Evolutionary conservation across 2,329 filamentous ascomycete genomes (phyloP).

Genomic region (Cercospora nicotianae): DNA sequence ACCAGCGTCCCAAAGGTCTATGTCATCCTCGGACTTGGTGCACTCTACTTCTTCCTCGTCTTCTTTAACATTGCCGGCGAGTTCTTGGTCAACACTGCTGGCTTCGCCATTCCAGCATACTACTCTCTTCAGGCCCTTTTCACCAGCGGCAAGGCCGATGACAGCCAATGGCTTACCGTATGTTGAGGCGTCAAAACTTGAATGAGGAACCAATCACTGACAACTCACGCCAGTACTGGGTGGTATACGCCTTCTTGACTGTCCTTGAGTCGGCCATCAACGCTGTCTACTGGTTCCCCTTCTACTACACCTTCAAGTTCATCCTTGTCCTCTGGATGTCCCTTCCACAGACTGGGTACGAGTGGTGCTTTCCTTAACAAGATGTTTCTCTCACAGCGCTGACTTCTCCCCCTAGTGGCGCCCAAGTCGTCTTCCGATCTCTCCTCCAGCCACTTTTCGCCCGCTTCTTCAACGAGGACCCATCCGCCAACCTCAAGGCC

Average conservation of each 20-base stretch:
- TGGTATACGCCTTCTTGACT: slow-evolving; percentile 79
- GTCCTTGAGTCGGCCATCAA: slow-evolving; percentile 79
- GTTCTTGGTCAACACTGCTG: slow-evolving; percentile 82
- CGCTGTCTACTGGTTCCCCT: slow-evolving; percentile 91
- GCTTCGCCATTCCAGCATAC: slow-evolving; percentile 79
- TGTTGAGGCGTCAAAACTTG: background rate
- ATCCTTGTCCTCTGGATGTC: slow-evolving; percentile 96
- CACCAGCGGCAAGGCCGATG: slow-evolving; percentile 68
- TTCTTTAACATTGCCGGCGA: slow-evolving; percentile 90
- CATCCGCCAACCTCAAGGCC: slow-evolving; percentile 82
- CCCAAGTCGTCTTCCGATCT: slow-evolving; percentile 94
- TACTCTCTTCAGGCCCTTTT: slow-evolving; percentile 81
- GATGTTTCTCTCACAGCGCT: slow-evolving; percentile 13
- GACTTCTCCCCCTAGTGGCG: slow-evolving; percentile 63
- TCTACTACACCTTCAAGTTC: slow-evolving; percentile 99
- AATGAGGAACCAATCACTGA: slow-evolving; percentile 16
- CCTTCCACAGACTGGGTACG: slow-evolving; percentile 89
- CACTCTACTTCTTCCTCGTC: slow-evolving; percentile 86
- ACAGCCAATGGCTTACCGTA: slow-evolving; percentile 73
- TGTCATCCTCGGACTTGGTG: slow-evolving; percentile 70
- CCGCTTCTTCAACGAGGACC: slow-evolving; percentile 76
- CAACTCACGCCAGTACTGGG: slow-evolving; percentile 66
- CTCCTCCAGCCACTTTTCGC: slow-evolving; percentile 89
- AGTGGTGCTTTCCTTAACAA: slow-evolving; percentile 28
- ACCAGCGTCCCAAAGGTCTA: slow-evolving; percentile 83